Evolutionary conservation across 75 land plant genomes (phyloP), one percentile per base, ranked within the genome.

Genomic region (Cryptomeria japonica): DNA sequence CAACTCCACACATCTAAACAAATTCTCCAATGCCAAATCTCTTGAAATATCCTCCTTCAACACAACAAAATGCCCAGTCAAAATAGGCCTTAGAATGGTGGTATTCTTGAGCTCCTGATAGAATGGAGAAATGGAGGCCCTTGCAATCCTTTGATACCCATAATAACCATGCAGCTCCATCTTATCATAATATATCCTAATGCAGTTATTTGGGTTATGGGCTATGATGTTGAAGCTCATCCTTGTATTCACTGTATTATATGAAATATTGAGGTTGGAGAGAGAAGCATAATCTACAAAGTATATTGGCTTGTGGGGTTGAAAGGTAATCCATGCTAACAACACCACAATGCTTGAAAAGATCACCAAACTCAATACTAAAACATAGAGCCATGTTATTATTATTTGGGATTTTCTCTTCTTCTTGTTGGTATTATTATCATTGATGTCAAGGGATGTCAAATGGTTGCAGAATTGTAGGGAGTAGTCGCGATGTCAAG

Each of bases 51-150:
- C 51, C 47, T 82, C 32, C 32, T n/a, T 28, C 28, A n/a, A 82
- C 8, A 46, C 3, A 10, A 82, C 32, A 44, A 25, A 46, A 82
- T 82, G 84, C 51, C 34, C 84, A 3, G 51, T 82, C 15, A 82
- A 46, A 82, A 82, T n/a, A 28, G 84, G 84, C 15, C 44, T 42
- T n/a, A 46, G 32, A 0, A 82, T 42, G 46, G 93, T 96, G 3
- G 93, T 95, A 83, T 91, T 97, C 92, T 91, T 92, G 46, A 92
- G 91, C 68, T 90, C 90, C 85, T 97, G 97, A 68, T 93, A 91
- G 85, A 95, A 96, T 64, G 87, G 42, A 51, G 87, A 19, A 51
- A 87, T 25, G 32, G 90, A 86, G 3, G 87, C 80, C 56, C 87
- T 19, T 46, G 94, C 96, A 31, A 97, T 64, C 36, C 9, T 13